These are phyloP conservation scores for Cynara cardunculus DNA, from an alignment of 129 eudicot genomes.

Conservation along the genomic window DNA sequence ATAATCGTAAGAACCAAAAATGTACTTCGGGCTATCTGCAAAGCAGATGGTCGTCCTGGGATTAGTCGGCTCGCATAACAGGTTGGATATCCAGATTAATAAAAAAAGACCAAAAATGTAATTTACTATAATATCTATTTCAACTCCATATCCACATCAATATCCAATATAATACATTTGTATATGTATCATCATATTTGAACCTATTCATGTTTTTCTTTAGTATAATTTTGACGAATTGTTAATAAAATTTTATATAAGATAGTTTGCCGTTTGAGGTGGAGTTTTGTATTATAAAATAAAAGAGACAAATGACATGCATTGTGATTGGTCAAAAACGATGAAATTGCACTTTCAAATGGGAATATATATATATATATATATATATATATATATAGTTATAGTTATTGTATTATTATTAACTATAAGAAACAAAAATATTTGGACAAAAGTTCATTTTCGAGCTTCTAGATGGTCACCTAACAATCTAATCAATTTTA, in stretches of 20 bases:
- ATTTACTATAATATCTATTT: no score
- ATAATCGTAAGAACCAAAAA: no score
- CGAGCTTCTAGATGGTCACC: not conserved
- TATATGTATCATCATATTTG: not conserved
- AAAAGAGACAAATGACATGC: not conserved
- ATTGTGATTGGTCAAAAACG: slow-evolving; percentile 1
- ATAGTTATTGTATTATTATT: not conserved
- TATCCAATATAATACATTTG: no score
- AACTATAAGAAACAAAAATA: not conserved
- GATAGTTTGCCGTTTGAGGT: not conserved
- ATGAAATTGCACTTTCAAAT: not conserved
- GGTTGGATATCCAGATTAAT: no score
- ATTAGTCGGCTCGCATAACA: no score
- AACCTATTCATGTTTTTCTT: not conserved
- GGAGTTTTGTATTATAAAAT: not conserved
- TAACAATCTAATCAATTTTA: not conserved
- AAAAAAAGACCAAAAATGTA: no score
- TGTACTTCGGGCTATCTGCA: no score
- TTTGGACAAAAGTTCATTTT: slow-evolving; percentile 8
- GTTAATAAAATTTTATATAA: not conserved
- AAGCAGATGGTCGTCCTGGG: no score
- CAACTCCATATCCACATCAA: no score
- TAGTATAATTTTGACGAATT: no score
- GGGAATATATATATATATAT: no score
- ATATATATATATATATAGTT: no score